These are phyloP conservation scores for Trichosporon asahii DNA, from an alignment of 1,284 basidiomycete species.

Conservation along the genomic window DNA sequence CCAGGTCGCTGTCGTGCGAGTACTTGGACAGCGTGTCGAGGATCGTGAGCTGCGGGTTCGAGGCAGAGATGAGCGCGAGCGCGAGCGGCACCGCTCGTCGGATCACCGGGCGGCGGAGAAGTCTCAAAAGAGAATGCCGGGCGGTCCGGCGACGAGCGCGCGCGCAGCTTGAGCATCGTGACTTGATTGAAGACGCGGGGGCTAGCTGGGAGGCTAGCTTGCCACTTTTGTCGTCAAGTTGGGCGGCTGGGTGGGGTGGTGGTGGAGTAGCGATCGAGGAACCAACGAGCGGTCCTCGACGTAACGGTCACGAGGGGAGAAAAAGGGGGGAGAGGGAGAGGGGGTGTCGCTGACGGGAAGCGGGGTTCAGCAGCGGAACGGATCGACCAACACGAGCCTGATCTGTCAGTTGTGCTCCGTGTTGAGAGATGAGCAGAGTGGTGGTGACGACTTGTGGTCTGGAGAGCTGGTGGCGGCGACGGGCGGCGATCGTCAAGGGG, in stretches of 20 bases:
- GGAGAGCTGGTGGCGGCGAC: not conserved
- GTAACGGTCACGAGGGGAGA: not conserved
- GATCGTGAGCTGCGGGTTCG: conserved; percentile 91
- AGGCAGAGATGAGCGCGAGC: conserved; percentile 88
- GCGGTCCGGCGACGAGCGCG: conserved; percentile 27
- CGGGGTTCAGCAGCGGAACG: not conserved
- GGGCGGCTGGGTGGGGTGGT: not conserved
- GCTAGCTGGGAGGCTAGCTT: conserved; percentile 2
- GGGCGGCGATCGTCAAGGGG: not conserved
- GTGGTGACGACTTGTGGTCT: not conserved
- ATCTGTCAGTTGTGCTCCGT: not conserved
- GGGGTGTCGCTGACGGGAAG: not conserved
- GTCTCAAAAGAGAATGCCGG: conserved; percentile 37
- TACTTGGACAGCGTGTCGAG: conserved; percentile 99
- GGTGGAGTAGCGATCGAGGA: not conserved
- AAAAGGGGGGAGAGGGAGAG: not conserved
- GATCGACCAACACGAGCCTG: not conserved
- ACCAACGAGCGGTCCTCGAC: not conserved
- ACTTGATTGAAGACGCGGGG: not conserved
- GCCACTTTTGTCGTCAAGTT: not conserved
- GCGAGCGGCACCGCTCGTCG: conserved; percentile 93
- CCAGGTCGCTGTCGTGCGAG: conserved; percentile 96
- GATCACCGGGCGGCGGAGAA: conserved; percentile 57
- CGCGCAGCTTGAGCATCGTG: conserved; percentile 38
- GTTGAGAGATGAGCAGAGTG: conserved; percentile 6